Percentiles rank a stretch among this genome's conserved stretches.
Conservation (phyloP, 2,329 filamentous ascomycete genomes). For the Fusarium mangiferae region DNA sequence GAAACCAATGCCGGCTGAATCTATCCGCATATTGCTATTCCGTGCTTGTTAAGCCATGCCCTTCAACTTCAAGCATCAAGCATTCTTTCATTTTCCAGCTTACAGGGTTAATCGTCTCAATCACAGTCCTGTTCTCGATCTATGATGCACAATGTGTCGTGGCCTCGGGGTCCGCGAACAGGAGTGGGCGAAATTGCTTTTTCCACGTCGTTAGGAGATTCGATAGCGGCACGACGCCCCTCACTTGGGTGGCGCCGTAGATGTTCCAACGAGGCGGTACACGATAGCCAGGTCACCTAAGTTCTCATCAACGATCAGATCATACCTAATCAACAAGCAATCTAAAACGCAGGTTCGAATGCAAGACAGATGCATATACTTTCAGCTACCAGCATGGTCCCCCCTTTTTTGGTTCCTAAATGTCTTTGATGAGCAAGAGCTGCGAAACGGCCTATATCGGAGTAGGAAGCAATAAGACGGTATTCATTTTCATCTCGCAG, state of each 20-base stretch:
- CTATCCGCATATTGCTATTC: background rate
- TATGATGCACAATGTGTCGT: background rate
- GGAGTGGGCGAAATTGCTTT: constrained; percentile 18
- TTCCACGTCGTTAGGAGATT: constrained; percentile 8
- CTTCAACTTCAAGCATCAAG: background rate
- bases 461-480: background rate
- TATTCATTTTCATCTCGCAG: background rate
- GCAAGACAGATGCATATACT: background rate
- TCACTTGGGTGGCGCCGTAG: background rate
- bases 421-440: background rate
- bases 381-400: constrained; percentile 1
- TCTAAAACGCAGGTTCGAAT: constrained; percentile 2
- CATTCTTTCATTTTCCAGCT: background rate
- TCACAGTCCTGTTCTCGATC: background rate
- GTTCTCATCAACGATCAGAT: constrained; percentile 20
- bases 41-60: background rate
- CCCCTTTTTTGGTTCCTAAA: background rate
- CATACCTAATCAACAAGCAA: constrained; percentile 17
- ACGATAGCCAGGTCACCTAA: background rate
- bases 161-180: background rate
- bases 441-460: background rate
- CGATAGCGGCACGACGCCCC: background rate
- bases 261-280: background rate
- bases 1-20: background rate
- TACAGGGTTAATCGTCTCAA: background rate